Conservation (phyloP, 1,139 yeast species). For the Schwanniomyces etchellsii region DNA sequence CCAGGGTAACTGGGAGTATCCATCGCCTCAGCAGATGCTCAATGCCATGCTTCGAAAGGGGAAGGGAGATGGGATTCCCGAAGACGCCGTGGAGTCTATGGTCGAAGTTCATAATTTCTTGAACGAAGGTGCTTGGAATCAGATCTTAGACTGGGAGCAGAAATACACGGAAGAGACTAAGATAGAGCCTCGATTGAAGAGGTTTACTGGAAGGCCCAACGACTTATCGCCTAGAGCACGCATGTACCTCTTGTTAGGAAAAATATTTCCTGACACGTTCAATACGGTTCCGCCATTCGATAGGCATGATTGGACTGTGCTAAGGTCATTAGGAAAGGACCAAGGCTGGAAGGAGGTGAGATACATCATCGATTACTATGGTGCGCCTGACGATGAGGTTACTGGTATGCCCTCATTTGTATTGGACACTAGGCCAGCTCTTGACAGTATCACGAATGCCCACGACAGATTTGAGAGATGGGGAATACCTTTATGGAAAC, state of each 20-base stretch:
- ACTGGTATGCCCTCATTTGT: conserved; percentile 87
- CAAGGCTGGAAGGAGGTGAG: conserved; percentile 54
- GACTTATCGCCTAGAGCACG: conserved; percentile 87
- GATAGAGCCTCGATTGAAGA: conserved; percentile 68
- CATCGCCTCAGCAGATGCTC: conserved; percentile 98
- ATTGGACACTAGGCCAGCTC: conserved; percentile 92
- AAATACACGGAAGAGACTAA: conserved; percentile 45
- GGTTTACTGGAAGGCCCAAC: conserved; percentile 90
- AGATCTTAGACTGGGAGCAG: conserved; percentile 86
- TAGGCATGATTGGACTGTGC: conserved; percentile 97
- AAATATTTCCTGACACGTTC: conserved; percentile 66
- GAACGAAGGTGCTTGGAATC: conserved; percentile 98
- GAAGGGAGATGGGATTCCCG: conserved; percentile 79
- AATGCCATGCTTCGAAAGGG: conserved; percentile 96
- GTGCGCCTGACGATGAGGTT: conserved; percentile 86
- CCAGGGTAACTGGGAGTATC: conserved; percentile 92
- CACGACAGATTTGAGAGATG: conserved; percentile 58
- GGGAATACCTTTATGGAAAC: conserved; percentile 36
- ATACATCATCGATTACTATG: conserved; percentile 91
- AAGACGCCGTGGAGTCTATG: conserved; percentile 95
- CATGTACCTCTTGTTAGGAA: conserved; percentile 59
- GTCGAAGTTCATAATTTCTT: conserved; percentile 94
- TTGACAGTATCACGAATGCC: conserved; percentile 62
- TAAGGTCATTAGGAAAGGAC: conserved; percentile 53
- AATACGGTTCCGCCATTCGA: conserved; percentile 88